These are phyloP conservation scores for Aspergillus persii DNA, from an alignment of 2,329 filamentous ascomycete genomes.

Conservation along the genomic window DNA sequence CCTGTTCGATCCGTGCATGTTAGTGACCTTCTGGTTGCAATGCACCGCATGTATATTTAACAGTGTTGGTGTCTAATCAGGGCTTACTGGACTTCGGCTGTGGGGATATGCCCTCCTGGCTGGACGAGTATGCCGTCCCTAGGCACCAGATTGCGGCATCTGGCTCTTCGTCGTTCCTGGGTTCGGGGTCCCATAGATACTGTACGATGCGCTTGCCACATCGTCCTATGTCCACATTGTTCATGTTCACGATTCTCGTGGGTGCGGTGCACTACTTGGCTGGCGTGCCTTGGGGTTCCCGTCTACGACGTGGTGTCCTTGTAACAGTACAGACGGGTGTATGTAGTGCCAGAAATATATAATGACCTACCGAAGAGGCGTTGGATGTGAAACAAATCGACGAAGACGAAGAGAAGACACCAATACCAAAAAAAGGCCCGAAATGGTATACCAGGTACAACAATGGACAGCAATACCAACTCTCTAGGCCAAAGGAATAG, in stretches of 20 bases:
- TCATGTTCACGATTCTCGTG: constrained; percentile 45
- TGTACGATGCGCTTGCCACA: constrained; percentile 81
- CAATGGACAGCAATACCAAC: not conserved
- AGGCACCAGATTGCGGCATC: constrained; percentile 82
- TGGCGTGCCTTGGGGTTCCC: not conserved
- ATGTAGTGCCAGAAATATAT: not conserved
- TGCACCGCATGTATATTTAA: not conserved
- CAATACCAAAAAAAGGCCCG: not conserved
- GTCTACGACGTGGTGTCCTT: not conserved
- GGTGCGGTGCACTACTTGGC: not conserved
- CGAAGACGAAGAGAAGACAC: not conserved
- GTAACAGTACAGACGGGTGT: not conserved
- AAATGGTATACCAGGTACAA: not conserved
- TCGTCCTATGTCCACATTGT: constrained; percentile 70
- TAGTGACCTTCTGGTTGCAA: not conserved
- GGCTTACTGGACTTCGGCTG: constrained; percentile 7
- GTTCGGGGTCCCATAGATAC: constrained; percentile 89
- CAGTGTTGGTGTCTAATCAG: not conserved
- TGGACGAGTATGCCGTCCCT: constrained; percentile 54
- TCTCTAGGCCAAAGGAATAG: not conserved
- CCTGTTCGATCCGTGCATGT: not conserved
- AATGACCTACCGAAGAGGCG: not conserved
- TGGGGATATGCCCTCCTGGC: not conserved
- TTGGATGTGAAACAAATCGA: not conserved
- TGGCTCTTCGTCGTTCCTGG: constrained; percentile 69